phyloP scores from a whole-genome alignment of 768 basidiomycete species.

The Auriscalpium microsporum region DNA sequence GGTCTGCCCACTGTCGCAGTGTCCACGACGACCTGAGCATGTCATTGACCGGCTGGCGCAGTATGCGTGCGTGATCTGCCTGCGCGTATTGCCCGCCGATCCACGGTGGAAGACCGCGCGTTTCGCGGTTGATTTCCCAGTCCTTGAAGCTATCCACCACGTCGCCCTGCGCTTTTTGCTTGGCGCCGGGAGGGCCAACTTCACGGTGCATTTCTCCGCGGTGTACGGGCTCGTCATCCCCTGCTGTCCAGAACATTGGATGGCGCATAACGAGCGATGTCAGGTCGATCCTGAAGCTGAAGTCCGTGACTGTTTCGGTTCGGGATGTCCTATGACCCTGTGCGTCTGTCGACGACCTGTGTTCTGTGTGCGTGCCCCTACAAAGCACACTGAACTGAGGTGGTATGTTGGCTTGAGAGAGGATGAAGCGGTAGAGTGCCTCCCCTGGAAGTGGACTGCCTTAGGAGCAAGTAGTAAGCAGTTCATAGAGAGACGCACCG shows the following conservation, averaged over 20 bases:
- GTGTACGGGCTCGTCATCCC: conserved; percentile 55
- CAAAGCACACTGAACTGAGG: conserved; percentile 42
- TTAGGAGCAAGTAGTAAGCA: too few relatives aligned
- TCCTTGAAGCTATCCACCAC: conserved; percentile 36
- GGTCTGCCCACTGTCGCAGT: conserved; percentile 61
- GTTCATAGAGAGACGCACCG: conserved; percentile 27
- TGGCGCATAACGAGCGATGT: conserved; percentile 30
- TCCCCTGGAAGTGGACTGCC: conserved; percentile 35
- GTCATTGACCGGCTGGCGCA: neutral
- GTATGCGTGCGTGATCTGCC: neutral
- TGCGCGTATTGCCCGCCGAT: conserved; percentile 13
- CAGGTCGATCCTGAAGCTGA: conserved; percentile 59
- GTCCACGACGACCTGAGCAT: conserved; percentile 18
- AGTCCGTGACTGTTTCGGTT: conserved; percentile 53
- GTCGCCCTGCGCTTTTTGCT: conserved; percentile 32
- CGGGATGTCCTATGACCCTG: conserved; percentile 31
- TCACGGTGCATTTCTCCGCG: conserved; percentile 57
- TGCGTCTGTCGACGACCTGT: conserved; percentile 29
- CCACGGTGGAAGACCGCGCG: conserved; percentile 49
- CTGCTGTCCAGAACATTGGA: conserved; percentile 49
- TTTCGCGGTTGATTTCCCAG: conserved; percentile 36
- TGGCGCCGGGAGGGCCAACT: conserved; percentile 31
- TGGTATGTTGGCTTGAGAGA: conserved; percentile 40
- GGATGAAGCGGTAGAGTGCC: conserved; percentile 66
- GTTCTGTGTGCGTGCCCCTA: conserved; percentile 50